Base-by-base conservation (phyloP, 1,284 basidiomycete genomes). In the Spongispora temasekensis region DNA sequence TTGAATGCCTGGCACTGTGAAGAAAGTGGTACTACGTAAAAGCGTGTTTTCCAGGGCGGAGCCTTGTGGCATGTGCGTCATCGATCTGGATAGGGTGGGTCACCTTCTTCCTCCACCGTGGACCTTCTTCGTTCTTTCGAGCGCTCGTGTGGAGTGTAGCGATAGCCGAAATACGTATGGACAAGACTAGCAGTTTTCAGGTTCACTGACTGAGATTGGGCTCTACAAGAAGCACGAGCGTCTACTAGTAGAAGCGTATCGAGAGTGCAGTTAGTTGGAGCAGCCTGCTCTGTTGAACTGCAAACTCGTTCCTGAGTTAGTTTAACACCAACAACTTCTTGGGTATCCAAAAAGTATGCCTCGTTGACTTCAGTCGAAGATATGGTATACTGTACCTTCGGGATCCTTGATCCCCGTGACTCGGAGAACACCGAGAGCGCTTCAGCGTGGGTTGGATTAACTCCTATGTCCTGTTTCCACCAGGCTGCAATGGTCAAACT, bases 381-480 rank as follows among this genome's bases (percentile, higher is more conserved):
- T 51, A 69, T 40, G 59, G 69, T 69, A 1, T 72, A 70, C 58
- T 71, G 70, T 56, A 65, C 72, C n/a, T 65, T 70, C 55, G 70
- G 68, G 2, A 69, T 70, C 40, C 65, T 70, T 13, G 65, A 70
- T 31, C 55, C 72, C 4, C 62, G 63, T 54, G 66, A 71, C 13
- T 67, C 68, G 1, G 69, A 71, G 53, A 62, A 61, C 58, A 63
- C 65, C 0, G 70, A 72, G 10, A 65, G 72, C 56, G 67, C 65
- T n/a, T n/a, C n/a, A n/a, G n/a, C n/a, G n/a, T n/a, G n/a, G n/a
- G n/a, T n/a, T n/a, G n/a, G n/a, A n/a, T n/a, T n/a, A n/a, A 71
- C 48, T 72, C 70, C 1, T 72, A 65, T 37, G 5, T 57, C 64
- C 1, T 72, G 68, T 52, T 69, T 69, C 53, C 60, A 44, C 21